phyloP scores from a whole-genome alignment of 129 eudicot species.

The Flaveria trinervia region DNA sequence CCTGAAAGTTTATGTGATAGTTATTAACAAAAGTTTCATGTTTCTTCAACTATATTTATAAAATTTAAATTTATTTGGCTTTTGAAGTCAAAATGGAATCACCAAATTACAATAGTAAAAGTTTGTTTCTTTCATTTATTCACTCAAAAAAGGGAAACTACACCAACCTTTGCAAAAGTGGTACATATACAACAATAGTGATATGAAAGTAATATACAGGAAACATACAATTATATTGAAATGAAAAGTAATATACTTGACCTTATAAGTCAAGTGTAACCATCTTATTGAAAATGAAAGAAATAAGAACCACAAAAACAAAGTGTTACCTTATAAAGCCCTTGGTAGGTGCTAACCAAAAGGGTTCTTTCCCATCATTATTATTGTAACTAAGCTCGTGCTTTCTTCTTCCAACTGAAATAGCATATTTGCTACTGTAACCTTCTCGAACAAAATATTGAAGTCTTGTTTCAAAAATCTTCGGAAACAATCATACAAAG shows the following conservation, averaged over 20 bases:
- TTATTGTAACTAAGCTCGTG: conserved; percentile 38
- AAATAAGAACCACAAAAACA: not conserved
- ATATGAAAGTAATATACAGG: not conserved
- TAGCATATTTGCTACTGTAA: conserved; percentile 33
- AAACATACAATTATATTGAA: conserved; percentile 9
- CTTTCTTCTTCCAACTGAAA: conserved; percentile 48
- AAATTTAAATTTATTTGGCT: not conserved
- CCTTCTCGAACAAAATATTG: conserved; percentile 23
- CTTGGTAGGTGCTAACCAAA: conserved; percentile 44
- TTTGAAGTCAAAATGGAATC: conserved; percentile 2
- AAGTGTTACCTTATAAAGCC: conserved; percentile 29
- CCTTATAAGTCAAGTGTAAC: not conserved
- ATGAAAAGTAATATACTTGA: not conserved
- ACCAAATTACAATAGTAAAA: conserved; percentile 3
- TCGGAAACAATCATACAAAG: conserved; percentile 10
- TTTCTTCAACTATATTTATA: conserved; percentile 5
- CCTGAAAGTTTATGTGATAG: conserved; percentile 43
- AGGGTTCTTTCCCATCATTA: conserved; percentile 46
- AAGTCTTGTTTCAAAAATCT: conserved; percentile 37
- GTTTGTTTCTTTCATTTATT: not conserved
- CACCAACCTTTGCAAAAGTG: not conserved
- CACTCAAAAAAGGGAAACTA: conserved; percentile 1
- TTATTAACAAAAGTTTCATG: conserved; percentile 8
- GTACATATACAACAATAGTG: not conserved
- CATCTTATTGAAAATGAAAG: not conserved